Evolutionary conservation across 2,329 filamentous ascomycete species (phyloP).

Genomic region (Atkinsonella hypoxylon): DNA sequence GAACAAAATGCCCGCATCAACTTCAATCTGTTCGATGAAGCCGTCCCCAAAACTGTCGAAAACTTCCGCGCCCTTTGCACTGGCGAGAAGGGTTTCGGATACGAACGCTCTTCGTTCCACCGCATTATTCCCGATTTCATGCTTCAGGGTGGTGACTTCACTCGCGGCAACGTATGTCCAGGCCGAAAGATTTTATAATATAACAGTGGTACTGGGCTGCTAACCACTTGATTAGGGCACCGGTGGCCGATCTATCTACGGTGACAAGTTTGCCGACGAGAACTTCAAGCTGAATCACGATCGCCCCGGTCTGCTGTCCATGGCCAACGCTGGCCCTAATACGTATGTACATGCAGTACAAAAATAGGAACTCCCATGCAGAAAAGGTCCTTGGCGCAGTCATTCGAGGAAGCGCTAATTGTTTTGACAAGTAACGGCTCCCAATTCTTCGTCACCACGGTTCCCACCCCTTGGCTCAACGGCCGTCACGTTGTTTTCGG

Average conservation of each 20-base stretch:
- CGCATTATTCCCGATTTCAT: slow-evolving; percentile 89
- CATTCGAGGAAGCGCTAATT: too few species aligned
- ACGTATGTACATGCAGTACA: slow-evolving; percentile 42
- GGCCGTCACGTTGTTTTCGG: slow-evolving; percentile 79
- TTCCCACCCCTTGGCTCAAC: slow-evolving; percentile 76
- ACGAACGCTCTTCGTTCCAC: slow-evolving; percentile 77
- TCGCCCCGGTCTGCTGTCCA: slow-evolving; percentile 71
- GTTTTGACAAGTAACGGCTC: slow-evolving; percentile 66
- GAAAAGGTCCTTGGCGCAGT: background rate
- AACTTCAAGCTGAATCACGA: slow-evolving; percentile 72
- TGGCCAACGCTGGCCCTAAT: slow-evolving; percentile 93
- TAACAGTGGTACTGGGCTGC: background rate
- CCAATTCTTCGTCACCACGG: slow-evolving; percentile 96
- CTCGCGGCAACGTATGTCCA: slow-evolving; percentile 68
- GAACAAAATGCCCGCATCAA: slow-evolving; percentile 69
- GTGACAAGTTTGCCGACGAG: slow-evolving; percentile 88
- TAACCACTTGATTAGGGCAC: slow-evolving; percentile 54
- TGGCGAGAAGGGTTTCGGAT: slow-evolving; percentile 69
- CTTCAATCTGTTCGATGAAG: slow-evolving; percentile 78
- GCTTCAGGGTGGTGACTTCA: slow-evolving; percentile 95
- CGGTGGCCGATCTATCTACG: slow-evolving; percentile 88
- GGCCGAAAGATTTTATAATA: background rate
- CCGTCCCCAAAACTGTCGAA: slow-evolving; percentile 75
- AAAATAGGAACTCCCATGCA: background rate
- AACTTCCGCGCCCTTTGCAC: slow-evolving; percentile 84